A percentile compares a stretch with the other conserved stretches of the same genome.
These are phyloP conservation scores for Melastoma candidum DNA, from an alignment of 441 rosid species.

Conservation along the genomic window DNA sequence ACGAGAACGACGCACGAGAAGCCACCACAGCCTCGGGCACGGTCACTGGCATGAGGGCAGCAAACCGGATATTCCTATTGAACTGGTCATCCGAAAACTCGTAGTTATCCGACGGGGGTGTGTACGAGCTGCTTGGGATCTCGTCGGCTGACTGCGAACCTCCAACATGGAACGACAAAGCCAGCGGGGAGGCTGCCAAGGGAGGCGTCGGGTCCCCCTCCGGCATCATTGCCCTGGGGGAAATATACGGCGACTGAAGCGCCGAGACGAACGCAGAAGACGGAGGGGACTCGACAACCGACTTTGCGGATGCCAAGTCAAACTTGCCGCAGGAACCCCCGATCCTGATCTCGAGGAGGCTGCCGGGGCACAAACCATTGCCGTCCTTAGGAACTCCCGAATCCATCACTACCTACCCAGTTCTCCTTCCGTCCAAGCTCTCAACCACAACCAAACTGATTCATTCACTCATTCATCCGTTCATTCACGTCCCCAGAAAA, in stretches of 20 bases:
- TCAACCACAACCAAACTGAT: too few relatives aligned
- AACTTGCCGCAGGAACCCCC: too few relatives aligned
- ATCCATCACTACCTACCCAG: too few relatives aligned
- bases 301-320: too few relatives aligned
- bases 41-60: conserved; percentile 38
- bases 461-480: too few relatives aligned
- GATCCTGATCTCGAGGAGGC: too few relatives aligned
- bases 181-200: conserved; percentile 20
- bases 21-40: conserved; percentile 40
- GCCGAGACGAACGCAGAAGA: conserved; percentile 98
- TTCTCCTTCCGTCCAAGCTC: too few relatives aligned
- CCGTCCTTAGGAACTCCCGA: too few relatives aligned
- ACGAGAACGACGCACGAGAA: conserved; percentile 70
- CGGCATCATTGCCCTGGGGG: conserved; percentile 59
- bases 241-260: conserved; percentile 83
- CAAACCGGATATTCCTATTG: conserved; percentile 49
- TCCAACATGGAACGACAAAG: conserved; percentile 25
- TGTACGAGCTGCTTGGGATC: conserved; percentile 81
- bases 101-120: conserved; percentile 74
- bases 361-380: too few relatives aligned
- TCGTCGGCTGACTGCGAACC: conserved; percentile 51
- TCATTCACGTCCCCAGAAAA: too few relatives aligned
- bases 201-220: conserved; percentile 23
- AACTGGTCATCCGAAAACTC: conserved; percentile 67
- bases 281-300: conserved; percentile 42